Evolutionary conservation across 176 grass and related monocot genomes (phyloP).

Genomic region (bread wheat (Triticum aestivum)): IWGSC_CS_RefSeq_v2.1 NC_057812.1:313701298-313701797

Average conservation of each 20-base stretch:
- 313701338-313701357: neutral
- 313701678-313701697: neutral
- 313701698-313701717: neutral
- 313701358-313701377: neutral
- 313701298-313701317: neutral
- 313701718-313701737: slow-evolving; percentile 6
- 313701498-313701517: slow-evolving; percentile 1
- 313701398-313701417: neutral
- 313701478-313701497: neutral
- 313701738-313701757: slow-evolving; percentile 43
- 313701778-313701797: slow-evolving; percentile 85
- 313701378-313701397: neutral
- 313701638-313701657: neutral
- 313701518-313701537: neutral
- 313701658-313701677: neutral
- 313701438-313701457: neutral
- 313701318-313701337: neutral
- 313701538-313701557: neutral
- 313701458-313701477: neutral
- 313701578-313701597: neutral
- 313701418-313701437: neutral
- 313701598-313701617: neutral
- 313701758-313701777: slow-evolving; percentile 77
- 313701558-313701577: neutral
- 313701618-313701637: slow-evolving; percentile 8